phyloP scores from a whole-genome alignment of 2,329 filamentous ascomycete species.

The Annulohypoxylon truncatum region DNA sequence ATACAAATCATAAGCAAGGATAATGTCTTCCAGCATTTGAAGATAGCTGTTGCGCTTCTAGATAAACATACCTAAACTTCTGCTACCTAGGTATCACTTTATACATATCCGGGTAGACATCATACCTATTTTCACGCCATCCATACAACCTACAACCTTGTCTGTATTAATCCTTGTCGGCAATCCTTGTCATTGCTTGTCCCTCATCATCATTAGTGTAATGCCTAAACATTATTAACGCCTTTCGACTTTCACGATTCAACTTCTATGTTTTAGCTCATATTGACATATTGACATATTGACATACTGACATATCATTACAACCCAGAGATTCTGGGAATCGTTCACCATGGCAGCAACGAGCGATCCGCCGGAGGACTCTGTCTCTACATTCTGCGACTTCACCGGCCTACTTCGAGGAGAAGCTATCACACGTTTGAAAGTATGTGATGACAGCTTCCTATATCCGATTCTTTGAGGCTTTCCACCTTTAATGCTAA shows the following conservation, averaged over 20 bases:
- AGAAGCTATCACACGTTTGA: constrained; percentile 44
- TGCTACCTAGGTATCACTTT: neutral
- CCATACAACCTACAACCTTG: neutral
- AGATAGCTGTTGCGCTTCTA: neutral
- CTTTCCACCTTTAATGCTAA: constrained; percentile 5
- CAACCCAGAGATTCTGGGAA: neutral
- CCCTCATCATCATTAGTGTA: neutral
- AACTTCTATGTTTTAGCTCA: constrained; percentile 25
- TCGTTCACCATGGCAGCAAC: constrained; percentile 43
- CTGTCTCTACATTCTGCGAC: constrained; percentile 38
- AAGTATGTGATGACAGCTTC: constrained; percentile 38
- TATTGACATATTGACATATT: neutral
- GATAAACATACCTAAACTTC: too few relatives aligned
- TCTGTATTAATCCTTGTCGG: neutral
- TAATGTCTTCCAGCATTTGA: neutral
- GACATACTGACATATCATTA: neutral
- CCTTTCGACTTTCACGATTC: neutral
- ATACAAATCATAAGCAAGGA: constrained; percentile 2
- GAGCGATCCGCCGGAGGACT: constrained; percentile 37
- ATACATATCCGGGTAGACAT: neutral
- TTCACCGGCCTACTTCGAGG: constrained; percentile 37
- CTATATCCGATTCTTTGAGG: constrained; percentile 11
- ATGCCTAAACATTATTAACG: neutral
- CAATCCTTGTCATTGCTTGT: neutral
- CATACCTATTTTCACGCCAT: neutral